These are phyloP conservation scores for Kalmusia sp. DNA, from an alignment of 2,329 filamentous ascomycete genomes.

Conservation along the genomic window DNA sequence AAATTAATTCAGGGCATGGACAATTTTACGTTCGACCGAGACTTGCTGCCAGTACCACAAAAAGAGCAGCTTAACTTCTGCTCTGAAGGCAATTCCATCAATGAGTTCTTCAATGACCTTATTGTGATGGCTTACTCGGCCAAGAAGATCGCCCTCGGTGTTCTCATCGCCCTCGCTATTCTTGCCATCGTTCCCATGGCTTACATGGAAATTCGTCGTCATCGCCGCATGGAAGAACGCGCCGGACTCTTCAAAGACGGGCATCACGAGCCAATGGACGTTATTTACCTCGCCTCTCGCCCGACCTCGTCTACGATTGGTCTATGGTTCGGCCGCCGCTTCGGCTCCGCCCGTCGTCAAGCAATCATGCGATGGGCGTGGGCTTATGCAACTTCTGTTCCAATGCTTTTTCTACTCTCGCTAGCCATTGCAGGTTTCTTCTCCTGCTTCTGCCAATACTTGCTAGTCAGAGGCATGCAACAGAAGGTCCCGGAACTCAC, in stretches of 20 bases:
- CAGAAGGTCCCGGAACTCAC: conserved; percentile 79
- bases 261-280: conserved; percentile 78
- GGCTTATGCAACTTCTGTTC: conserved; percentile 84
- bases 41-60: conserved; percentile 79
- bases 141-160: conserved; percentile 76
- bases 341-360: conserved; percentile 70
- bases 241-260: conserved; percentile 71
- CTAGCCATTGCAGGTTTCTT: conserved; percentile 83
- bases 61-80: conserved; percentile 89
- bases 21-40: conserved; percentile 78
- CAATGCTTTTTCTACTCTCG: conserved; percentile 85
- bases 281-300: conserved; percentile 84
- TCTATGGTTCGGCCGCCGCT: conserved; percentile 70
- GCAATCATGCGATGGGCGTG: conserved; percentile 81
- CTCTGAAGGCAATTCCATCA: conserved; percentile 81
- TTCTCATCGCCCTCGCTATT: conserved; percentile 74
- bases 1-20: conserved; percentile 73
- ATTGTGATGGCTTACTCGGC: conserved; percentile 71
- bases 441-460: conserved; percentile 80
- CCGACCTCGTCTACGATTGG: conserved; percentile 77
- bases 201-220: conserved; percentile 79
- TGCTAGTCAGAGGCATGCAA: conserved; percentile 76
- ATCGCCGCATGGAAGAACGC: conserved; percentile 74
- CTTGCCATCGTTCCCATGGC: conserved; percentile 80
- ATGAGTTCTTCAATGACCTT: conserved; percentile 80